Conservation (phyloP, 345 rosid genomes). For the Euphorbia peplus region DNA sequence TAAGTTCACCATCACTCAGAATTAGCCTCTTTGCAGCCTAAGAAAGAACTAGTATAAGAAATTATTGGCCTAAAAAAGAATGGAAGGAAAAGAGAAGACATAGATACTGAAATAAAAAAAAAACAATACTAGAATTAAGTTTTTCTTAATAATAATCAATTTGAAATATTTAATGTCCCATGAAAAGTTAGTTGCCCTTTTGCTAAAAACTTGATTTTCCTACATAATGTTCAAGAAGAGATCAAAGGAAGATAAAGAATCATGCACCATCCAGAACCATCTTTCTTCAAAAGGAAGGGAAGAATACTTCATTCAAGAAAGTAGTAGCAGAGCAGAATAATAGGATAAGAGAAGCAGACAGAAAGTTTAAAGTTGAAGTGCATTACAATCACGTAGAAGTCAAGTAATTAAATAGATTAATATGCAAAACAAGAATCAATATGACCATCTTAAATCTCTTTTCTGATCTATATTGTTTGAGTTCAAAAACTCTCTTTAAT, state of each 20-base stretch:
- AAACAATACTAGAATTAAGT: background rate
- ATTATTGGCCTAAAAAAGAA: background rate
- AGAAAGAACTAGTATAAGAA: conserved; percentile 16
- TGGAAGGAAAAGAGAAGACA: background rate
- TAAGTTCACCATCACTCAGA: conserved; percentile 53
- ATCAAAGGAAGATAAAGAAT: background rate
- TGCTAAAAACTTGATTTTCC: background rate
- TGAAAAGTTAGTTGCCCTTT: background rate
- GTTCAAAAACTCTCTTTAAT: background rate
- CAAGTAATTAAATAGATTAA: background rate
- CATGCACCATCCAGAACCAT: background rate
- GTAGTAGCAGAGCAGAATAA: background rate
- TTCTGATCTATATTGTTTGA: background rate
- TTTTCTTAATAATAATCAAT: background rate
- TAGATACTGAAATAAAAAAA: background rate
- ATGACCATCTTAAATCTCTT: background rate
- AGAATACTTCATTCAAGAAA: background rate
- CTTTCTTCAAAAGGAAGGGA: background rate
- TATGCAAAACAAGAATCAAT: background rate
- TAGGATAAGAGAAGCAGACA: background rate
- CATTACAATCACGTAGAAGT: background rate
- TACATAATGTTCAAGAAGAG: background rate
- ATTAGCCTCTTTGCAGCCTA: conserved; percentile 94
- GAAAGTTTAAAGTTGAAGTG: background rate
- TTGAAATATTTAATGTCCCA: too few relatives aligned